Evolutionary conservation across 2,329 filamentous ascomycete species (phyloP).

Genomic region (Epichloe gansuensis): DNA sequence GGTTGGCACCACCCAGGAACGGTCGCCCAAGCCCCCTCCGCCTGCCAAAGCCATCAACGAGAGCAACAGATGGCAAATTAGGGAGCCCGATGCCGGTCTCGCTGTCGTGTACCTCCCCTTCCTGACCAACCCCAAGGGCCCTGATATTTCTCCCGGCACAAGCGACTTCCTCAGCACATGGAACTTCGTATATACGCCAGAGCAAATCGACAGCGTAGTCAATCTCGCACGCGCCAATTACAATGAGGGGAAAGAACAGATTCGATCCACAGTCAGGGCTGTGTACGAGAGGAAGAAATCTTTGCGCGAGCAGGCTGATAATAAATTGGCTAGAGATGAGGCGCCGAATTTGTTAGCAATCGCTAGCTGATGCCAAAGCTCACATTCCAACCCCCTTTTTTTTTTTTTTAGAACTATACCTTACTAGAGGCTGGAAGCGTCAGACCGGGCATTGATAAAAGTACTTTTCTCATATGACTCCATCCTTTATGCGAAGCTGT

Average conservation of each 20-base stretch:
- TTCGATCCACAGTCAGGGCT: conserved; percentile 65
- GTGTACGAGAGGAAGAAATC: conserved; percentile 89
- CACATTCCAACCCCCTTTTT: background rate
- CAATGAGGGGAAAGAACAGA: conserved; percentile 65
- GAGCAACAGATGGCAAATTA: conserved; percentile 52
- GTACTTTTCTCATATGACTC: too few species aligned
- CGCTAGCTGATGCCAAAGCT: background rate
- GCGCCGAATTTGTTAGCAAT: conserved; percentile 3
- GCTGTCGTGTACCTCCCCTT: conserved; percentile 86
- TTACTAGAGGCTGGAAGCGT: too few species aligned
- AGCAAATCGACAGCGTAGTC: conserved; percentile 79
- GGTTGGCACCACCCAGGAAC: conserved; percentile 76
- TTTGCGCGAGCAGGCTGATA: conserved; percentile 43
- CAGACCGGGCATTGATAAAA: too few species aligned
- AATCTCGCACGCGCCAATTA: conserved; percentile 78
- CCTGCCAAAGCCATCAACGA: conserved; percentile 44
- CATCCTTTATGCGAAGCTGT: background rate
- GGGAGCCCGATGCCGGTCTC: conserved; percentile 70
- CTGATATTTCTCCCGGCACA: conserved; percentile 69
- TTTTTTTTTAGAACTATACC: background rate
- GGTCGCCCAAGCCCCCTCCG: conserved; percentile 41
- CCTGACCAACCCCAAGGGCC: conserved; percentile 66
- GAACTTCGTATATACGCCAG: conserved; percentile 93
- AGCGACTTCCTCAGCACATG: conserved; percentile 88
- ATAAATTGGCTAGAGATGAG: conserved; percentile 22